A percentile compares a stretch with the other conserved stretches of the same genome.
Conservation (phyloP, 2,329 filamentous ascomycete genomes). For the Botrytis elliptica region DNA sequence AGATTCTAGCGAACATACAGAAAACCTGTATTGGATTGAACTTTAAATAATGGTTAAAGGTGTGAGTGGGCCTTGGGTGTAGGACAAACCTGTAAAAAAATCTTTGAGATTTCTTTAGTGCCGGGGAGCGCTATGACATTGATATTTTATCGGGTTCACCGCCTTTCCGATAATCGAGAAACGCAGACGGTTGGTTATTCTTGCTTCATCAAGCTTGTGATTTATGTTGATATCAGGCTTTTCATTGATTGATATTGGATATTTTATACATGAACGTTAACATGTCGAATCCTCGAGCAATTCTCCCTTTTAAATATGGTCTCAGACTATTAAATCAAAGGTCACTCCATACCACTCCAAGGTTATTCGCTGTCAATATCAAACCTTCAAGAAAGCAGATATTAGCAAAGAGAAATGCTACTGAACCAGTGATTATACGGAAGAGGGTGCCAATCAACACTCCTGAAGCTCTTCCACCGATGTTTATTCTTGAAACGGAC, state of each 20-base stretch:
- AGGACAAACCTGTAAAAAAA: constrained; percentile 7
- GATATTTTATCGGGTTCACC: neutral
- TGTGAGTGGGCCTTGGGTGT: neutral
- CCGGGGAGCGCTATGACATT: constrained; percentile 6
- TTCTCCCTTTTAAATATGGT: neutral
- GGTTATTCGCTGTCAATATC: neutral
- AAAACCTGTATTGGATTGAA: constrained; percentile 6
- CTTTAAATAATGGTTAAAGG: neutral
- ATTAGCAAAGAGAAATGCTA: constrained; percentile 12
- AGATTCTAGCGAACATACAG: constrained; percentile 35
- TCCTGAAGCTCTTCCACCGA: constrained; percentile 28
- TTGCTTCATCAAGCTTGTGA: neutral
- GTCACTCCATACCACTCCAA: neutral
- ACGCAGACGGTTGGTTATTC: neutral
- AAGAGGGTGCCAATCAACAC: constrained; percentile 9
- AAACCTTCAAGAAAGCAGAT: constrained; percentile 11
- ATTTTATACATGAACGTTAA: neutral
- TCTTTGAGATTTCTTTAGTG: constrained; percentile 16
- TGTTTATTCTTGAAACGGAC: constrained; percentile 28
- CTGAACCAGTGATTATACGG: neutral
- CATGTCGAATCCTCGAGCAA: neutral
- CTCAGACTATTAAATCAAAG: constrained; percentile 2
- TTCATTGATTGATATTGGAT: neutral
- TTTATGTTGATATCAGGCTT: neutral
- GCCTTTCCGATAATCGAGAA: neutral